These are phyloP conservation scores for Leptomonas seymouri DNA, from an alignment of 208 protist genomes.

Conservation along the genomic window DNA sequence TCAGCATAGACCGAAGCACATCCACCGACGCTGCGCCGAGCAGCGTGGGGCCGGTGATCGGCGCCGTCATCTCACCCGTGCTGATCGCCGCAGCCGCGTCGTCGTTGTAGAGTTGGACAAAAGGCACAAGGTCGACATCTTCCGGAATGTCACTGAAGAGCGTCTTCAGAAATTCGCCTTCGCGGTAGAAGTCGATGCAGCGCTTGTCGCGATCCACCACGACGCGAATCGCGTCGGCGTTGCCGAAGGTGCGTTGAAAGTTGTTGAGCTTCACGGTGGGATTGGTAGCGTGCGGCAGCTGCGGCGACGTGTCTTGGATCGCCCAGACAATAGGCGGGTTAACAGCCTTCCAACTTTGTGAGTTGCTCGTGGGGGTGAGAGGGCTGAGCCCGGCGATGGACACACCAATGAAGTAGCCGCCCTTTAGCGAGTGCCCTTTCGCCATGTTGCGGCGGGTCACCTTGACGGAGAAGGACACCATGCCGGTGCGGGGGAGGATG, in stretches of 20 bases:
- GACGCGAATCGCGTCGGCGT: slow-evolving; percentile 79
- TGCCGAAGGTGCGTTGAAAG: slow-evolving; percentile 89
- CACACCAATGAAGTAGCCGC: slow-evolving; percentile 91
- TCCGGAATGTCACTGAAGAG: slow-evolving; percentile 85
- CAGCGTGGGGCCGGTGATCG: slow-evolving; percentile 74
- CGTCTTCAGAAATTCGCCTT: slow-evolving; percentile 83
- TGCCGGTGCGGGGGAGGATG: slow-evolving; percentile 76
- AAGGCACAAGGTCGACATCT: slow-evolving; percentile 85
- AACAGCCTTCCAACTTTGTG: slow-evolving; percentile 86
- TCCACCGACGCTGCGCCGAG: slow-evolving; percentile 84
- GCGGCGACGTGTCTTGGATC: slow-evolving; percentile 88
- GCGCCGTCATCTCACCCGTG: slow-evolving; percentile 79
- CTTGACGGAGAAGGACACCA: slow-evolving; percentile 85
- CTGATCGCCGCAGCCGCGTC: slow-evolving; percentile 74
- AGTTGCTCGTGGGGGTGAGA: slow-evolving; percentile 80
- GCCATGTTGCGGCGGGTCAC: slow-evolving; percentile 76
- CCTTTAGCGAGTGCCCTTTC: slow-evolving; percentile 89
- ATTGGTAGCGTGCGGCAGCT: slow-evolving; percentile 90
- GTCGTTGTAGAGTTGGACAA: slow-evolving; percentile 94
- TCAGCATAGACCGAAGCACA: slow-evolving; percentile 87
- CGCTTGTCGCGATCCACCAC: slow-evolving; percentile 76
- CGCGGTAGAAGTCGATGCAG: slow-evolving; percentile 86
- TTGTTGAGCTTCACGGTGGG: slow-evolving; percentile 89
- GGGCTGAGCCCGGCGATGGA: slow-evolving; percentile 65
- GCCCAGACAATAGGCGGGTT: slow-evolving; percentile 91